Percentiles rank a stretch among this genome's conserved stretches.
Evolutionary conservation across 208 protist species (phyloP).

Genomic region (Vickermania ingenoplastis): DNA sequence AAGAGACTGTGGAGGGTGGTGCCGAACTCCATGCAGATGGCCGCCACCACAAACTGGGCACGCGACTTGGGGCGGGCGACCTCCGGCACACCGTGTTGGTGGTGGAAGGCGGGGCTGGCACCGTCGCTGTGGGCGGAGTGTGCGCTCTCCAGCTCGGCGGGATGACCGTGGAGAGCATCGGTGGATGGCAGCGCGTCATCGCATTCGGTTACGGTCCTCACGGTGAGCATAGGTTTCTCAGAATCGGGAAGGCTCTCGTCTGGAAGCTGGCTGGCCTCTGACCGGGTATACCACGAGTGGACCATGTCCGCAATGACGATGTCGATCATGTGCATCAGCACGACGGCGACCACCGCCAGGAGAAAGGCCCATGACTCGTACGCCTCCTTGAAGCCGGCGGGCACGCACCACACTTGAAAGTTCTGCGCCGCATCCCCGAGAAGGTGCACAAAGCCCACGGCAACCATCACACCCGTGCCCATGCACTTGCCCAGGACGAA

Average conservation of each 20-base stretch:
- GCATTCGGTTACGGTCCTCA: neutral
- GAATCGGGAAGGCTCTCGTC: neutral
- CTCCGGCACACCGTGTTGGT: neutral
- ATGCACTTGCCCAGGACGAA: constrained; percentile 18
- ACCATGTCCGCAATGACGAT: constrained; percentile 15
- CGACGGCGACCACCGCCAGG: constrained; percentile 37
- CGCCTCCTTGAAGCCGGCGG: constrained; percentile 19
- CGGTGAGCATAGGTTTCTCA: neutral
- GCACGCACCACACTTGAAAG: constrained; percentile 25
- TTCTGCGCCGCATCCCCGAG: constrained; percentile 10
- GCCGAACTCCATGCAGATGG: constrained; percentile 9
- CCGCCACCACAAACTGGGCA: constrained; percentile 1
- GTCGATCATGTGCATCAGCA: constrained; percentile 58
- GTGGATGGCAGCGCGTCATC: neutral
- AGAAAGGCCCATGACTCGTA: constrained; percentile 48
- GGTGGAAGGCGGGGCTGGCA: neutral
- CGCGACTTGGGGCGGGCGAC: neutral
- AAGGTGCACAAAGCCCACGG: constrained; percentile 17
- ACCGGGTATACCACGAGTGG: neutral
- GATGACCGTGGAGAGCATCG: neutral
- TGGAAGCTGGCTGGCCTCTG: neutral
- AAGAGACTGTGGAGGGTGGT: constrained; percentile 8
- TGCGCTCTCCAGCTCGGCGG: constrained; percentile 1
- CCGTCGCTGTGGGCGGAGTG: neutral
- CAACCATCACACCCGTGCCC: constrained; percentile 23